Conservation (phyloP, 306 rosid genomes). For the Purshia tridentata region DNA sequence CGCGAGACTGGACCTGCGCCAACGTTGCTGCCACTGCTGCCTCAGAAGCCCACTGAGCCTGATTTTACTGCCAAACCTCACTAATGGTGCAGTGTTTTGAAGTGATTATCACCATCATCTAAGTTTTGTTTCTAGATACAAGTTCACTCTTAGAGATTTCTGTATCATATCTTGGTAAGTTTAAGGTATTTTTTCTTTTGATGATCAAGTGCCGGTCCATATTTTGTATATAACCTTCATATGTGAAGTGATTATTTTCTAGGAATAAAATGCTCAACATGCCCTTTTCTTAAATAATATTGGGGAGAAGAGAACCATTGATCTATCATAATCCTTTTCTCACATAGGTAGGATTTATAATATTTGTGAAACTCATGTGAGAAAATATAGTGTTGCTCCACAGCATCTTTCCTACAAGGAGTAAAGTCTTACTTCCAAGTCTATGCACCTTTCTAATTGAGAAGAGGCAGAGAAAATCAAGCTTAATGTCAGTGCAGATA, state of each 20-base stretch:
- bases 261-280: not conserved
- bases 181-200: not conserved
- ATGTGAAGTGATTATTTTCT: not conserved
- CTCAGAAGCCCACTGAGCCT: constrained; percentile 70
- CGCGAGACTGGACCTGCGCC: constrained; percentile 25
- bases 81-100: not conserved
- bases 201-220: not conserved
- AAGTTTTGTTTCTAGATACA: not conserved
- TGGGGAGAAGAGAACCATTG: no score
- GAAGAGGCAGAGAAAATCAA: not conserved
- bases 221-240: not conserved
- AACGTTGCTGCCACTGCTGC: constrained; percentile 44
- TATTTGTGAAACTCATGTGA: not conserved
- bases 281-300: not conserved
- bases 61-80: constrained; percentile 44
- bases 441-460: not conserved
- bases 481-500: not conserved
- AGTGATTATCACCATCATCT: not conserved
- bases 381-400: not conserved
- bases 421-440: not conserved
- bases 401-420: no score
- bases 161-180: not conserved
- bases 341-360: not conserved
- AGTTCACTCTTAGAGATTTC: not conserved
- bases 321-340: no score